A percentile compares a stretch with the other conserved stretches of the same genome.
These are phyloP conservation scores for Colletotrichum sansevieriae DNA, from an alignment of 2,329 filamentous ascomycete genomes.

Conservation along the genomic window DNA sequence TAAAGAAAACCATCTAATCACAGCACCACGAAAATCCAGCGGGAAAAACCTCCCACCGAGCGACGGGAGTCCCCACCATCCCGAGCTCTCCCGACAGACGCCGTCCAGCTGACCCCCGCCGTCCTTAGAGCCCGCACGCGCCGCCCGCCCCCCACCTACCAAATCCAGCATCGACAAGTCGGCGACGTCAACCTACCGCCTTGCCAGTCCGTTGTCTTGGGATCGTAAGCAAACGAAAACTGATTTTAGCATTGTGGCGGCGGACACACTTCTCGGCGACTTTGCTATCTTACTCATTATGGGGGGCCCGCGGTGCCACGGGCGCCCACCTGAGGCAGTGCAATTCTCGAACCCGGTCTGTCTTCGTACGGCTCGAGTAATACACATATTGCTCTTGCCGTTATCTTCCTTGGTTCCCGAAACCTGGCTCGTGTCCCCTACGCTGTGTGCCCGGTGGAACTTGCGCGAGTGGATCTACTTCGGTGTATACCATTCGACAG, in stretches of 20 bases:
- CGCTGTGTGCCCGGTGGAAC: not conserved
- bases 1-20: conserved; percentile 14
- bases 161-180: not conserved
- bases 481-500: conserved; percentile 17
- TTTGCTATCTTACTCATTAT: not conserved
- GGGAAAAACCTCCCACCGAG: not conserved
- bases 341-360: conserved; percentile 26
- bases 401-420: not conserved
- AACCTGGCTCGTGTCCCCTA: not conserved
- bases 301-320: not conserved
- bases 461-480: not conserved
- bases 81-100: conserved; percentile 35
- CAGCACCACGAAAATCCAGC: conserved; percentile 29
- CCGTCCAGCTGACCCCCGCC: conserved; percentile 29
- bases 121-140: conserved; percentile 6
- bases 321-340: conserved; percentile 8
- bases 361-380: conserved; percentile 34
- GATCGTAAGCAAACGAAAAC: conserved; percentile 1
- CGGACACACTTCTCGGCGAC: conserved; percentile 28
- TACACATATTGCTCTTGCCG: not conserved
- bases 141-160: not conserved
- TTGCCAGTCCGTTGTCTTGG: not conserved
- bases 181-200: conserved; percentile 6
- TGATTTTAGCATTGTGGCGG: not conserved
- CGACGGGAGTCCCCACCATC: conserved; percentile 5